These are phyloP conservation scores for Colletotrichum karsti DNA, from an alignment of 2,329 filamentous ascomycete species.

Conservation along the genomic window DNA sequence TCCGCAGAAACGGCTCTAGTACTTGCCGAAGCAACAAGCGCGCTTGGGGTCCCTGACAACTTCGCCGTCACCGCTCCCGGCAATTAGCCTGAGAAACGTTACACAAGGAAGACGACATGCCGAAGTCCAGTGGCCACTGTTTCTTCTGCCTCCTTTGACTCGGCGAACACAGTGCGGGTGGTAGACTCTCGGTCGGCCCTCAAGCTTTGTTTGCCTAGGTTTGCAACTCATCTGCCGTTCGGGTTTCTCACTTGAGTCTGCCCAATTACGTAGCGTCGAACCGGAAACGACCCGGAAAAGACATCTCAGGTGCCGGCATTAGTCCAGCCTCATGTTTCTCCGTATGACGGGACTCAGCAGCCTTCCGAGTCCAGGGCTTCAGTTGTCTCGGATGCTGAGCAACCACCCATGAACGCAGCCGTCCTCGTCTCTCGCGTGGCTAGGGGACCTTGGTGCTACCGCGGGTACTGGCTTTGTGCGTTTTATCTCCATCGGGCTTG, in stretches of 20 bases:
- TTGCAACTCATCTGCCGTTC: background rate
- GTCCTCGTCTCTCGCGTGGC: constrained; percentile 4
- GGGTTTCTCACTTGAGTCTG: background rate
- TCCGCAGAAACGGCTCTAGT: background rate
- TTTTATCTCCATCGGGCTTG: background rate
- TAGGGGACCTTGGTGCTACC: background rate
- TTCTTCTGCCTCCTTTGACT: background rate
- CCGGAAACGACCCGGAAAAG: background rate
- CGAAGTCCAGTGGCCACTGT: background rate
- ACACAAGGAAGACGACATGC: background rate
- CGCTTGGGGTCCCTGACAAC: background rate
- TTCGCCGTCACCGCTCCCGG: background rate
- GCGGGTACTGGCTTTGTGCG: background rate
- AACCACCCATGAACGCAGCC: constrained; percentile 1
- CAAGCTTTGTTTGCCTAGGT: too few relatives aligned
- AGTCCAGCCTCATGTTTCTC: background rate
- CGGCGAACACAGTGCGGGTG: background rate
- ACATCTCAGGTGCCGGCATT: background rate
- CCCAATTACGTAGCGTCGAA: background rate
- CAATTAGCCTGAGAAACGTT: constrained; percentile 1
- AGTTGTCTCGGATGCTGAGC: background rate
- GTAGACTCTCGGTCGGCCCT: background rate
- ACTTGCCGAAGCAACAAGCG: background rate
- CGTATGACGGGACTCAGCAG: background rate
- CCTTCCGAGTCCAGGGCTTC: background rate